Evolutionary conservation across 2,329 filamentous ascomycete species (phyloP), one percentile per base, ranked within the genome.

Genomic region (Colletotrichum siamense): DNA sequence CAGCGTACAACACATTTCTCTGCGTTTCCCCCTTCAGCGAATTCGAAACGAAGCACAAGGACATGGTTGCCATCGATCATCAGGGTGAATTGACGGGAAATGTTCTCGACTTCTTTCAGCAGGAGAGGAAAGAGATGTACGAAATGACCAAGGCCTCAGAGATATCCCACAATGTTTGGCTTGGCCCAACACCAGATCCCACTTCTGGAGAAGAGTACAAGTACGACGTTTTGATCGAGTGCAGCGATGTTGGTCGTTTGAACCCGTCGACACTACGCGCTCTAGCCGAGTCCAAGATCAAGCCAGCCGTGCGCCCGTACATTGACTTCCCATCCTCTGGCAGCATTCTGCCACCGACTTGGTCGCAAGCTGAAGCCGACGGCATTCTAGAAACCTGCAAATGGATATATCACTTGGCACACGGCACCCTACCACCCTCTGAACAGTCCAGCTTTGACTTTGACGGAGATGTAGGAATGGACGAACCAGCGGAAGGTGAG

Each of bases 241-340:
- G 96, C 79, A 96, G 91, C 82, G 97, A 99, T 83, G 86, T 96
- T 28, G 96, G 96, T 4, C 92, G 93, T 62, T 89, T 98, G 15
- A 94, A 96, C 77, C 89, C 93, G 0, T 88, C 89, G n/a, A 89
- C 91, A 8, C 87, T 98, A 63, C 89, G 91, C 73, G 87, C 90
- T 67, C 87, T 96, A 73, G 90, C 92, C 34, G 90, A 94, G 79
- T 81, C 90, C 1, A 84, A 89, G 62, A 86, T 87, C 15, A 85
- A 86, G 44, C 83, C 81, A 22, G 34, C 30, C 6, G 66, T 81
- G 8, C 82, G 83, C 39, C 83, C 83, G 24, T 86, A 86, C 78
- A 86, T 98, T 69, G 94, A 98, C 79, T 99, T 99, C 77, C 96
- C 96, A 1, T 97, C 96, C 0, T 98, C 96, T 2, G 97, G 97